Evolutionary conservation across 305 asterid genomes (phyloP), one percentile per base, ranked within the genome.

Genomic region (Rubia tinctorum): DNA sequence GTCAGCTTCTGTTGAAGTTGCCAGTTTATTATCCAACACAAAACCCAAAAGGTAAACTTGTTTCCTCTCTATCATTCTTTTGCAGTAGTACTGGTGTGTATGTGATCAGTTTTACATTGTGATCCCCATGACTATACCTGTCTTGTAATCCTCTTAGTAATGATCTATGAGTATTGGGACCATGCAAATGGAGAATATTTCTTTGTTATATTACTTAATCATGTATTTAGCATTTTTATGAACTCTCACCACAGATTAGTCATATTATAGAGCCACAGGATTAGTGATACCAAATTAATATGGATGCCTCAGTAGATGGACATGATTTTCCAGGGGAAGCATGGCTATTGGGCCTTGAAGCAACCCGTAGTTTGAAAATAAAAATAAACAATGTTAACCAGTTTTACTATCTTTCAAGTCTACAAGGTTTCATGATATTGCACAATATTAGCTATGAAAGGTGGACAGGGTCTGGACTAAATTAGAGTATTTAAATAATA

Each of bases 1-100:
- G 97, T 23, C 89, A 88, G 79, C 87, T 94, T 78, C 81, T 90
- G 7, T 77, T 94, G 60, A 94, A 78, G 73, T 76, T 94, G 84
- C 97, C 99, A 61, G 67, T 94, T 44, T 94, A 86, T 80, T 94
- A 84, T 83, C 79, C 88, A 14, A 75, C 75, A 17, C 82, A 81
- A 62, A 75, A 79, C 58, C 82, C 87, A 20, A 77, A 78, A 81
- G 97, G 99, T 94, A 76, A 81, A 66, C 43, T 64, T 34, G 70
- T 40, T 66, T 8, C 12, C 11, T 64, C 71, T 66, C 45, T 49
- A 39, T 44, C 8, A 7, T 20, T 12, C 15, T 37, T 58, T 8
- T 40, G 8, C n/a, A 9, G 34, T 23, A 3, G 7, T 51, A 10
- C n/a, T 71, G 4, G 8, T 6, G 15, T 25, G 18, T 8, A 9